Evolutionary conservation across 2,329 filamentous ascomycete genomes (phyloP), one percentile per base, ranked within the genome.

Genomic region (Trichoderma guizhouense): DNA sequence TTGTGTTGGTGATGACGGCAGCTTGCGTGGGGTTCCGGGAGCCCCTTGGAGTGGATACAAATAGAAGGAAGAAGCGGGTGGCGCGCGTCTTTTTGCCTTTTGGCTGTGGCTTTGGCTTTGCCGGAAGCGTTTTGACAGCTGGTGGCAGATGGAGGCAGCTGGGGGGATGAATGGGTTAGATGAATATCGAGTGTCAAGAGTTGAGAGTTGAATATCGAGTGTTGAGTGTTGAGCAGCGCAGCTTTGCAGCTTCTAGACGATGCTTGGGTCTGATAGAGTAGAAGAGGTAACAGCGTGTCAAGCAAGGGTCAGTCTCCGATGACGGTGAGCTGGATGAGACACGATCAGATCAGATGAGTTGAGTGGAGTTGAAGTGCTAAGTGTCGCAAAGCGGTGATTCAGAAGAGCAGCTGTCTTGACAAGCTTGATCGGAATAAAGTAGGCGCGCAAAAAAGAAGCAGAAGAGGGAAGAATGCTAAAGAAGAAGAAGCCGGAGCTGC

Each of bases 11-110:
- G 69, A 66, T 71, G 69, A 71, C 65, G 66, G 67, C 60, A 72
- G 71, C 66, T 65, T 63, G 67, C 71, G 71, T 72, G 70, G 70
- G 70, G 70, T 72, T 69, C 32, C 57, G 61, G 51, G 47, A 66
- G 67, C 67, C 67, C 67, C 67, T 69, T 69, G 67, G 51, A 60
- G 69, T 69, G 70, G 55, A 61, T 69, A 58, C 70, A 34, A 53
- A 43, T 36, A 39, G 30, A 68, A 62, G 57, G n/a, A 55, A 7
- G 18, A 55, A 55, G 55, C 36, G 47, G 53, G 70, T 63, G 70
- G 70, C 70, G 70, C 70, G 70, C 70, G 70, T 69, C 51, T 58
- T 39, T 36, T 65, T 47, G 26, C 28, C 6, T 58, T 43, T 43
- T 43, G 15, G 36, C 15, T 43, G 15, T 43, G 39, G 39, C 39